Evolutionary conservation across 768 basidiomycete species (phyloP), one percentile per base, ranked within the genome.

Genomic region (Russula foetens): DNA sequence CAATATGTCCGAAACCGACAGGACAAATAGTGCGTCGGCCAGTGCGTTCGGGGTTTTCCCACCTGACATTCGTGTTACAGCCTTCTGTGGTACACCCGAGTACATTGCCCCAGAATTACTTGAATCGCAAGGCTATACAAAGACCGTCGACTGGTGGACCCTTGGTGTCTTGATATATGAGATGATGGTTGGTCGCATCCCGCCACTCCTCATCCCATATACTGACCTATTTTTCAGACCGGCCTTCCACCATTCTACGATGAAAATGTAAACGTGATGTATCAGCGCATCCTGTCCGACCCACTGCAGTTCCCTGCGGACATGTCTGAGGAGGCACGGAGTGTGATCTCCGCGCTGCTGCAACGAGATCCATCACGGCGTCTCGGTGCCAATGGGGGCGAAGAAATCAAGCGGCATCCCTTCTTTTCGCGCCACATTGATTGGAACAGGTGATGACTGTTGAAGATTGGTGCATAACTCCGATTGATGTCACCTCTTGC

Each of bases 71-170:
- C 68, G 60, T 48, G 17, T 26, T 58, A 57, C 33, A 67, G 61
- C 63, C 17, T 99, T 99, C 80, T 99, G 96, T 69, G 96, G 96
- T 7, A 99, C 96, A 6, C 96, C 96, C 1, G 96, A 99, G 72
- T 98, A 98, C 74, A 98, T 98, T 68, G 94, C 95, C 8, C 96
- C 96, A 0, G 96, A 99, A 71, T 82, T 99, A 39, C 82, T 99
- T 63, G 92, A 95, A 71, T 97, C 90, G 63, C 90, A 92, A 69
- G 96, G 97, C 1, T 98, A 99, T 75, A 96, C 93, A 4, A 95
- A 95, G 70, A 97, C 96, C 0, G 97, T 99, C 17, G 96, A 99
- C 69, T 99, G 96, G 96, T 95, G 92, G 96, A 98, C 96, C 0
- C 79, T 98, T 4, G 97, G 96, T 38, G 95, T 98, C 21, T 80